These are phyloP conservation scores for Blastobotrys robertii DNA, from an alignment of 805 yeast species.

Conservation along the genomic window DNA sequence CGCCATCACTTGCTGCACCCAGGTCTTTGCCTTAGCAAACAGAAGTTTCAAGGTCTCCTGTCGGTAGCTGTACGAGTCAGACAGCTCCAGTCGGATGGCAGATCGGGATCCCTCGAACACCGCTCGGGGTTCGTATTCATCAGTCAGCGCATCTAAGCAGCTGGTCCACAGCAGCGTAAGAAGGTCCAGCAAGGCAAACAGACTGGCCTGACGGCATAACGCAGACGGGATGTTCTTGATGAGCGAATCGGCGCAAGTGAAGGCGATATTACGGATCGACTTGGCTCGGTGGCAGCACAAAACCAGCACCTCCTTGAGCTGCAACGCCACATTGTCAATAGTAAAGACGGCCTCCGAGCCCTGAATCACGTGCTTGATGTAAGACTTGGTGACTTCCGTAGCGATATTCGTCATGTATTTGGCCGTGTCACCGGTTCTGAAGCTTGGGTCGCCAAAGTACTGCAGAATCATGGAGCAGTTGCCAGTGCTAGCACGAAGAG, in stretches of 20 bases:
- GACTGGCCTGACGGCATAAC: constrained; percentile 60
- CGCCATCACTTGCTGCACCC: constrained; percentile 54
- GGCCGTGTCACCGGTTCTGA: constrained; percentile 57
- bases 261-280: constrained; percentile 68
- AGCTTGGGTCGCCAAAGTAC: constrained; percentile 82
- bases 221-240: constrained; percentile 63
- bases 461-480: constrained; percentile 66
- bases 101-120: constrained; percentile 41
- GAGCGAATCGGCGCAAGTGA: constrained; percentile 62
- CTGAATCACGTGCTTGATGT: constrained; percentile 39
- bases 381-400: constrained; percentile 47
- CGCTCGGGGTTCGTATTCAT: constrained; percentile 78
- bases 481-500: constrained; percentile 68
- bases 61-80: constrained; percentile 75
- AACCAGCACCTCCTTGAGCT: constrained; percentile 56
- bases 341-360: constrained; percentile 49
- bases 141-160: constrained; percentile 71
- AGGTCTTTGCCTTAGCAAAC: constrained; percentile 46
- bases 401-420: constrained; percentile 60
- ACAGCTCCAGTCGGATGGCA: constrained; percentile 46
- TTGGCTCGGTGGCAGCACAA: constrained; percentile 70
- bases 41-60: constrained; percentile 52
- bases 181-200: constrained; percentile 74
- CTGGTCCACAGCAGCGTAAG: constrained; percentile 69
- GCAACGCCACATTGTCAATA: constrained; percentile 51